Percentiles rank a stretch among this genome's conserved stretches.
phyloP scores from a whole-genome alignment of 495 filamentous ascomycete genomes.

The Chlorociboria aeruginascens region DNA sequence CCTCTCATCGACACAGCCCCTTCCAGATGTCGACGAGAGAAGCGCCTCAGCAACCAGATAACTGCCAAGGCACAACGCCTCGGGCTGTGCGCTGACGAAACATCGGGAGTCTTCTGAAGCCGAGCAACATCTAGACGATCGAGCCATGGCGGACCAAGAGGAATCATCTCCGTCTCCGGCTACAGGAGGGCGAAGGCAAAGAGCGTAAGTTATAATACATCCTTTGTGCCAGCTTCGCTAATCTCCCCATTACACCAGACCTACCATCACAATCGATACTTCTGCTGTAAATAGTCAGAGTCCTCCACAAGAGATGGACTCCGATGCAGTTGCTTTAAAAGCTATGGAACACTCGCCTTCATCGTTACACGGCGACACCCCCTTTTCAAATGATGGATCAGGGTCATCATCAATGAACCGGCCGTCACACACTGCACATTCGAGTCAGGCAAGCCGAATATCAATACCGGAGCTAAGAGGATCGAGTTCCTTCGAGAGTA shows the following conservation, averaged over 20 bases:
- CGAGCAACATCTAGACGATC: not conserved
- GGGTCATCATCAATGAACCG: slow-evolving; percentile 8
- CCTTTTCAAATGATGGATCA: slow-evolving; percentile 5
- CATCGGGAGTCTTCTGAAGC: not conserved
- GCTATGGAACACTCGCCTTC: slow-evolving; percentile 17
- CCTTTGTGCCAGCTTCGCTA: not conserved
- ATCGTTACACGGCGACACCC: slow-evolving; percentile 23
- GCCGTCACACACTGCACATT: slow-evolving; percentile 7
- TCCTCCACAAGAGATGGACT: slow-evolving; percentile 19
- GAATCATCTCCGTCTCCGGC: slow-evolving; percentile 11
- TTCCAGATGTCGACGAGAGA: slow-evolving; percentile 14
- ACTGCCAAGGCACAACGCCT: slow-evolving; percentile 17
- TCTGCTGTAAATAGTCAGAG: slow-evolving; percentile 43
- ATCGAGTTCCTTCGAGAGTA: slow-evolving; percentile 57
- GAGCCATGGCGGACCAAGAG: slow-evolving; percentile 7
- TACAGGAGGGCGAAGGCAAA: slow-evolving; percentile 17
- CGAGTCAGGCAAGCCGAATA: slow-evolving; percentile 15
- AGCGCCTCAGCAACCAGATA: slow-evolving; percentile 5
- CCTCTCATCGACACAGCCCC: slow-evolving; percentile 6
- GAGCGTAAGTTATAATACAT: slow-evolving; percentile 18
- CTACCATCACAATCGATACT: slow-evolving; percentile 68
- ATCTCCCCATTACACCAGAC: slow-evolving; percentile 23
- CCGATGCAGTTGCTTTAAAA: slow-evolving; percentile 16
- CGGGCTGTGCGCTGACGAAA: slow-evolving; percentile 13
- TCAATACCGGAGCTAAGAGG: slow-evolving; percentile 45